Evolutionary conservation across 129 eudicot genomes (phyloP).

Genomic region (Silybum marianum): DNA sequence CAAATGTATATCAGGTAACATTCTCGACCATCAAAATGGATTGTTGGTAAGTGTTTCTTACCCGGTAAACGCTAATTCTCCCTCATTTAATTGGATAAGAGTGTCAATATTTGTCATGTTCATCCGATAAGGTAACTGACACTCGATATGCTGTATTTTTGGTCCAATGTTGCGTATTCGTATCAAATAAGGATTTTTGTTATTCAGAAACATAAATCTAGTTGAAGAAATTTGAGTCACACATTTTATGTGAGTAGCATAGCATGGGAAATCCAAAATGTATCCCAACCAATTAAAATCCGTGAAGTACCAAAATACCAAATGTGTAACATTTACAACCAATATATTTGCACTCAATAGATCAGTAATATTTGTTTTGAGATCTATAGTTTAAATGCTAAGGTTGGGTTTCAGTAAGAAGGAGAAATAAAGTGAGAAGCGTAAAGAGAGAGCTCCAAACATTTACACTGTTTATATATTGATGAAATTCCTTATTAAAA

Average conservation of each 20-base stretch:
- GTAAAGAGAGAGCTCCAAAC: too few relatives aligned
- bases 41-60: background rate
- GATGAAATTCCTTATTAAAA: too few relatives aligned
- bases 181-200: background rate
- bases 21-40: background rate
- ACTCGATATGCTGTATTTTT: background rate
- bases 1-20: background rate
- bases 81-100: too few relatives aligned
- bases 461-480: background rate
- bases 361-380: background rate
- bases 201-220: background rate
- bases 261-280: background rate
- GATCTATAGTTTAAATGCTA: background rate
- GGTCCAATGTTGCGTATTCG: background rate
- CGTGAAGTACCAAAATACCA: background rate
- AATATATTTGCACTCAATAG: background rate
- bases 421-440: too few relatives aligned
- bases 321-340: background rate
- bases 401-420: too few relatives aligned
- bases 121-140: too few relatives aligned
- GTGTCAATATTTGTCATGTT: too few relatives aligned
- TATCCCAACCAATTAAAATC: background rate
- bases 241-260: background rate
- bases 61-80: too few relatives aligned
- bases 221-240: background rate